phyloP scores from a whole-genome alignment of 441 rosid species.

The Theobroma grandiflorum region DNA sequence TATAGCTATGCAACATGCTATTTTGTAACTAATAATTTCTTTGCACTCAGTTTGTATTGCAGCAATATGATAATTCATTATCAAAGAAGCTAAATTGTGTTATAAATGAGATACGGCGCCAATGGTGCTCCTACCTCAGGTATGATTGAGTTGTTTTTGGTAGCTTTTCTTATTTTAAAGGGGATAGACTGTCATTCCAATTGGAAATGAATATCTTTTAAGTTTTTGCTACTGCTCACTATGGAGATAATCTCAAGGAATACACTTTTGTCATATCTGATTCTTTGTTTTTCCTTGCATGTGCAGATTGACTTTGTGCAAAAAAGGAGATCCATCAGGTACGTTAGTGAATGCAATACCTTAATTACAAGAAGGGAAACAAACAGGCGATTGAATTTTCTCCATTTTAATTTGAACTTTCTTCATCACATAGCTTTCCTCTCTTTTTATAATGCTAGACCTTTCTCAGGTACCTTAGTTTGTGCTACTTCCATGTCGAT shows the following conservation, averaged over 20 bases:
- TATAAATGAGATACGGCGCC: constrained; percentile 87
- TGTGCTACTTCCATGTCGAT: no score
- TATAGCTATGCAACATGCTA: neutral
- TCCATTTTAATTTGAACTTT: no score
- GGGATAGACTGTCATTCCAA: neutral
- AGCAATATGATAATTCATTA: constrained; percentile 76
- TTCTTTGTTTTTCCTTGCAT: constrained; percentile 15
- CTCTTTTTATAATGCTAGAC: neutral
- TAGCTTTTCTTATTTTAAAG: neutral
- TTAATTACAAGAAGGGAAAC: neutral
- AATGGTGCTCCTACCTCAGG: constrained; percentile 93
- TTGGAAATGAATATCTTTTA: neutral
- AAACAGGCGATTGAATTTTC: neutral
- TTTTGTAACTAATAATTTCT: neutral
- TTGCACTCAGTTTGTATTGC: constrained; percentile 70
- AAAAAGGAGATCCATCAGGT: constrained; percentile 85
- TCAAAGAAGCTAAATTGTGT: constrained; percentile 85
- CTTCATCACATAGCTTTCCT: neutral
- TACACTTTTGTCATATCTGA: neutral
- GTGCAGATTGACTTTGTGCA: constrained; percentile 81
- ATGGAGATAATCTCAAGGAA: neutral
- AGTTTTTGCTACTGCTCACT: neutral
- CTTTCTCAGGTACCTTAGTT: neutral
- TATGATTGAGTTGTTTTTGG: constrained; percentile 35
- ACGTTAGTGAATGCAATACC: constrained; percentile 44